Evolutionary conservation across 179 eudicot genomes (phyloP).

Genomic region (Camellia oleifera): DNA sequence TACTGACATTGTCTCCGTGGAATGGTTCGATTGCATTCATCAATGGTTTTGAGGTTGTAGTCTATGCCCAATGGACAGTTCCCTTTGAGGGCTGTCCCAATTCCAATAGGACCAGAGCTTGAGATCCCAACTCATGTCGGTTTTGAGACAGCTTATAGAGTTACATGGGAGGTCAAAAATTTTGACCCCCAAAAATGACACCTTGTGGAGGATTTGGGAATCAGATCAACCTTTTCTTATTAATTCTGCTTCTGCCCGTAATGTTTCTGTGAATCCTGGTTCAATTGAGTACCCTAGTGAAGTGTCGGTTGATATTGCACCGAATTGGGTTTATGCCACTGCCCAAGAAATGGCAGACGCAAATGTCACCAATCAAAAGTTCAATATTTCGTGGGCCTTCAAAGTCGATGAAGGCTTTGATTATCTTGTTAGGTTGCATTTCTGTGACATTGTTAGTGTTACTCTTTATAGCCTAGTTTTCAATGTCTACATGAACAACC

Average conservation of each 20-base stretch:
- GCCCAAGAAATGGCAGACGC: constrained; percentile 29
- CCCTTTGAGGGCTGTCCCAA: constrained; percentile 15
- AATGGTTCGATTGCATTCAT: constrained; percentile 20
- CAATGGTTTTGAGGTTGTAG: constrained; percentile 20
- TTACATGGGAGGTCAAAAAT: constrained; percentile 23
- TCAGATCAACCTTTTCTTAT: constrained; percentile 20
- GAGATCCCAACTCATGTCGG: constrained; percentile 15
- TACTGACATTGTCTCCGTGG: constrained; percentile 19
- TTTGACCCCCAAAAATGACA: constrained; percentile 20
- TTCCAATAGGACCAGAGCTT: constrained; percentile 6
- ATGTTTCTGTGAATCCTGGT: constrained; percentile 10
- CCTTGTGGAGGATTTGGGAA: constrained; percentile 27
- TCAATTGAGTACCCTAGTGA: constrained; percentile 17
- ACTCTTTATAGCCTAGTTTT: constrained; percentile 18
- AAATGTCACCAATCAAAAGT: constrained; percentile 17
- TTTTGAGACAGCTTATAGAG: constrained; percentile 18
- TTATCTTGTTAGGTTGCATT: constrained; percentile 25
- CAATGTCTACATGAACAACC: constrained; percentile 24
- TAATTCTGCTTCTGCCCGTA: constrained; percentile 19
- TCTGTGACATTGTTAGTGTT: constrained; percentile 27
- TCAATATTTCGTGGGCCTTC: constrained; percentile 24
- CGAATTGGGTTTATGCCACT: constrained; percentile 26
- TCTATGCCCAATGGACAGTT: constrained; percentile 18
- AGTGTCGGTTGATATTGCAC: constrained; percentile 20
- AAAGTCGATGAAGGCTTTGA: constrained; percentile 21